Evolutionary conservation across 129 eudicot genomes (phyloP).

Genomic region (Ambrosia trifida): DNA sequence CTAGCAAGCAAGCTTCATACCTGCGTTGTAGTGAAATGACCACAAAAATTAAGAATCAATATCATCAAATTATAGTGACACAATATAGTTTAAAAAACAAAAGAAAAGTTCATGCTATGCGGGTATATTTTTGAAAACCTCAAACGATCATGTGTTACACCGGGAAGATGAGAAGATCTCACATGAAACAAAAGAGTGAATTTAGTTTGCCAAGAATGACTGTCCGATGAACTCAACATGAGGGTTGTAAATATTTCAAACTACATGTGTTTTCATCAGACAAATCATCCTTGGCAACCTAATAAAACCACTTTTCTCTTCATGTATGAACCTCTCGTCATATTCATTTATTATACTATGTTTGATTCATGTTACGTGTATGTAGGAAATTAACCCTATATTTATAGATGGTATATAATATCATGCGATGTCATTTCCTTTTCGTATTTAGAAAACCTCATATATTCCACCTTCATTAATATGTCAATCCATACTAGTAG

Average conservation of each 20-base stretch:
- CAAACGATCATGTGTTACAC: neutral
- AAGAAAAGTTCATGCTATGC: neutral
- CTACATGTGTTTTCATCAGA: constrained; percentile 22
- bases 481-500: constrained; percentile 12
- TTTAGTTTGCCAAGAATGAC: constrained; percentile 25
- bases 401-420: constrained; percentile 26
- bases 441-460: constrained; percentile 8
- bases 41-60: neutral
- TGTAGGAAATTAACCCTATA: neutral
- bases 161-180: constrained; percentile 26
- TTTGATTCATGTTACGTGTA: neutral
- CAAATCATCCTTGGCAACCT: constrained; percentile 42
- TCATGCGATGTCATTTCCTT: neutral
- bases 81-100: neutral
- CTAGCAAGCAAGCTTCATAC: too few species aligned
- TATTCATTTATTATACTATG: too few species aligned
- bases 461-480: constrained; percentile 24
- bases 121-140: neutral
- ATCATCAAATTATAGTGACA: neutral
- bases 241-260: neutral
- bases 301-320: constrained; percentile 30
- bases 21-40: too few species aligned
- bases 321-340: constrained; percentile 20
- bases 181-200: constrained; percentile 28
- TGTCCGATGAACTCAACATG: constrained; percentile 23